These are phyloP conservation scores for Gracilaria domingensis DNA, from an alignment of 23 red algal genomes.

Conservation along the genomic window DNA sequence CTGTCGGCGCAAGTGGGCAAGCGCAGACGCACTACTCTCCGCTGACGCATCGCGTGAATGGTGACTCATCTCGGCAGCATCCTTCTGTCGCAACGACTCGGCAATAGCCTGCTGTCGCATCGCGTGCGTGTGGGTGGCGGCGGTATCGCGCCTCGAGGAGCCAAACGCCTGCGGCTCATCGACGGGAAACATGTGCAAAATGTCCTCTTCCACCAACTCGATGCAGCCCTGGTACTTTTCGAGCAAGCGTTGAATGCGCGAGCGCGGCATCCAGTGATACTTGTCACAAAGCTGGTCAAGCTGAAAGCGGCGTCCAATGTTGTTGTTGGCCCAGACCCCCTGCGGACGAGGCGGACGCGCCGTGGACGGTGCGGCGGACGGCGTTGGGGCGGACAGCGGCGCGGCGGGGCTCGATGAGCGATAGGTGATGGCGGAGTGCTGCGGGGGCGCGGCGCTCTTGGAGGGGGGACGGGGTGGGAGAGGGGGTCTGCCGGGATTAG, in stretches of 20 bases:
- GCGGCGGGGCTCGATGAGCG: background rate
- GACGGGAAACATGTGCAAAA: slow-evolving; percentile 55
- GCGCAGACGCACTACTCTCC: background rate
- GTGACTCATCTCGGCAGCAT: background rate
- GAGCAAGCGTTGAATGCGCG: slow-evolving; percentile 1
- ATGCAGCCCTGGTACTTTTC: slow-evolving; percentile 47
- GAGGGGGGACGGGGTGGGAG: background rate
- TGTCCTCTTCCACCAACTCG: slow-evolving; percentile 56
- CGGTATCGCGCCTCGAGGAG: no score
- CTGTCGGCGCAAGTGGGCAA: slow-evolving; percentile 9
- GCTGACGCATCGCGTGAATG: background rate
- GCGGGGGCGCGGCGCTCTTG: background rate
- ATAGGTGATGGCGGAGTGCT: background rate
- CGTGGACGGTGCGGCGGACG: background rate
- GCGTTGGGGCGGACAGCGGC: background rate
- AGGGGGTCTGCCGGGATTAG: slow-evolving; percentile 27
- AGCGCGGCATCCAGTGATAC: slow-evolving; percentile 47
- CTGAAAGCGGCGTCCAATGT: slow-evolving; percentile 35
- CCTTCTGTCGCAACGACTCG: slow-evolving; percentile 27
- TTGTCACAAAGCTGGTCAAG: slow-evolving; percentile 22
- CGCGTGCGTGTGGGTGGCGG: background rate
- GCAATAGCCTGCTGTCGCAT: slow-evolving; percentile 13
- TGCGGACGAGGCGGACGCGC: background rate
- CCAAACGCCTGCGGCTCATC: slow-evolving; percentile 56
- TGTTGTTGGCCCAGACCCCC: slow-evolving; percentile 50